A percentile compares a stretch with the other conserved stretches of the same genome.
These are phyloP conservation scores for Tricholoma sp. DNA, from an alignment of 768 basidiomycete species.

Conservation along the genomic window DNA sequence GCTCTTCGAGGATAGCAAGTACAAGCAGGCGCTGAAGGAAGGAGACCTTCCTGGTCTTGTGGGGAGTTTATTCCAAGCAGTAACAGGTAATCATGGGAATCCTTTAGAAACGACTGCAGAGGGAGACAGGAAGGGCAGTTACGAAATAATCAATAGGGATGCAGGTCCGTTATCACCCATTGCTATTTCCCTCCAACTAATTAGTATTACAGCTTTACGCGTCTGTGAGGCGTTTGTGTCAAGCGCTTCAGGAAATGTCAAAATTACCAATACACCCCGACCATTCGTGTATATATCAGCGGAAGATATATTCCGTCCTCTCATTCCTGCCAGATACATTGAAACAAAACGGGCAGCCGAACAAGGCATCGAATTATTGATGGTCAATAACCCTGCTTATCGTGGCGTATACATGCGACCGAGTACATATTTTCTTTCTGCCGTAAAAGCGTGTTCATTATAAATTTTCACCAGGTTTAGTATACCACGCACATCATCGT, in stretches of 20 bases:
- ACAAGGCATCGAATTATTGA: constrained; percentile 51
- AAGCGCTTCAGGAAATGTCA: constrained; percentile 22
- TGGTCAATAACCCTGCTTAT: constrained; percentile 38
- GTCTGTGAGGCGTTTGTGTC: constrained; percentile 76
- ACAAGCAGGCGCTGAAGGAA: constrained; percentile 69
- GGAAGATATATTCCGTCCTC: constrained; percentile 85
- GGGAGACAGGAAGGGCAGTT: constrained; percentile 39
- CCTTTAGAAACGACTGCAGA: constrained; percentile 49
- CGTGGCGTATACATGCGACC: constrained; percentile 84
- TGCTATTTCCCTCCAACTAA: not conserved
- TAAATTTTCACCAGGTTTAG: constrained; percentile 56
- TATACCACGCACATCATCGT: constrained; percentile 92
- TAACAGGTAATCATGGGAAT: constrained; percentile 40
- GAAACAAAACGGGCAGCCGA: constrained; percentile 94
- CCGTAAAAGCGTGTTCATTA: not conserved
- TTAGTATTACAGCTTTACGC: constrained; percentile 45
- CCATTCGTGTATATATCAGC: constrained; percentile 96
- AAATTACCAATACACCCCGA: constrained; percentile 31
- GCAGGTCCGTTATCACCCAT: constrained; percentile 53
- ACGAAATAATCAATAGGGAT: constrained; percentile 85
- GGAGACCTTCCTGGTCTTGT: constrained; percentile 51
- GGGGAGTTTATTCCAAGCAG: constrained; percentile 34
- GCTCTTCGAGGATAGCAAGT: constrained; percentile 72
- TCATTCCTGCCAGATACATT: constrained; percentile 84
- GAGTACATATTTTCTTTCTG: constrained; percentile 46